Base-by-base conservation (phyloP, 2,329 filamentous ascomycete genomes). In the Colletotrichum tabaci region DNA sequence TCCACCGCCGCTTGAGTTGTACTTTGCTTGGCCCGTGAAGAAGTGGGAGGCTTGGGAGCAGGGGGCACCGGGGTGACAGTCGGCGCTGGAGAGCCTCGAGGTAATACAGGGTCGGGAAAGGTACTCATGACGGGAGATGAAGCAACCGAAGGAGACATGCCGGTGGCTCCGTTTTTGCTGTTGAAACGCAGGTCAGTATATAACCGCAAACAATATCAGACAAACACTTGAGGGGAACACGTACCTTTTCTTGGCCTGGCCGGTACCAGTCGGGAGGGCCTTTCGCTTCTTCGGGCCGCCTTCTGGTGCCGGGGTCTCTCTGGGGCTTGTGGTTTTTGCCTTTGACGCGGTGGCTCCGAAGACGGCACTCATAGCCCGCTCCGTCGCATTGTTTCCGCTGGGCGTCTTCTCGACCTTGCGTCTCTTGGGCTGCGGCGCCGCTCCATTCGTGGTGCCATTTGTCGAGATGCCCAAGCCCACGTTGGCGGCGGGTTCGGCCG, bases 191-290 rank as follows among this genome's bases (percentile, higher is more conserved):
- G 57, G 63, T 77, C 73, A 77, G 66, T 30, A 8, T 23, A 8
- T 21, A 46, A 50, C 21, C n/a, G n/a, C 38, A 38, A 35, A 42
- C 18, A 26, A 26, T 61, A 42, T 42, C 21, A 23, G 35, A 42
- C 6, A 47, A 4, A 42, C 18, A 56, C 38, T 18, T 8, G 15
- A 35, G 8, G 30, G 6, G 30, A 49, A 38, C 15, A 44, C 35
- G 60, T 71, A 93, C 93, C 91, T 96, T 84, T 95, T 97, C 83
- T 96, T 95, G 40, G 90, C 81, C 75, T 90, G 90, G n/a, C 90
- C 87, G 75, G 93, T 94, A 4, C 89, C 88, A 2, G 89, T 87
- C 70, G 84, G 90, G 71, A 87, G 84, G 74, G 84, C 93, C 87
- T 87, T 95, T 83, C 82, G 90, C 84, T 88, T 94, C 83, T 95